A percentile compares a stretch with the other conserved stretches of the same genome.
These are phyloP conservation scores for Hanseniaspora meyeri DNA, from an alignment of 805 yeast genomes.

Conservation along the genomic window DNA sequence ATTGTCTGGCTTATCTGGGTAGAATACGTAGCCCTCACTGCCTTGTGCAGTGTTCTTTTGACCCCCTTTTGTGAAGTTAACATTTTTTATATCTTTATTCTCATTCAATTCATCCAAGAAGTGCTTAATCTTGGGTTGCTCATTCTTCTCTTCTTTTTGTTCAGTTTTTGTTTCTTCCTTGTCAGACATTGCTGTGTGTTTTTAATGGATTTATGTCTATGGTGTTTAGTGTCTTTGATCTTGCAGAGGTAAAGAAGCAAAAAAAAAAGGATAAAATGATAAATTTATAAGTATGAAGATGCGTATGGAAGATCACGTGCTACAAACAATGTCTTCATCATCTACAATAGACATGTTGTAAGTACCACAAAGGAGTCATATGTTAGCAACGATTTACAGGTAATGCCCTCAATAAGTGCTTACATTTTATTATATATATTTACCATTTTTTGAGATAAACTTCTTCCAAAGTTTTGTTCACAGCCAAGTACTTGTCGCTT, in stretches of 20 bases:
- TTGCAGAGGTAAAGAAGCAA: not conserved
- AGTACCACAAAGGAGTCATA: no score
- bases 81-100: conserved; percentile 16
- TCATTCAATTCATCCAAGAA: conserved; percentile 10
- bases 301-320: no score
- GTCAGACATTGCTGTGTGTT: not conserved
- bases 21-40: conserved; percentile 22
- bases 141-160: not conserved
- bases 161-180: not conserved
- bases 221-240: no score
- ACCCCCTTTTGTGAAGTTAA: conserved; percentile 21
- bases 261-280: not conserved
- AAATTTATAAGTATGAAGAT: no score
- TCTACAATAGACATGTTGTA: no score
- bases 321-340: no score
- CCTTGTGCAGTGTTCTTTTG: not conserved
- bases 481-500: no score
- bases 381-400: no score
- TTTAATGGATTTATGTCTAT: not conserved
- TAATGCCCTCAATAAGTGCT: no score
- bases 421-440: no score
- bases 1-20: conserved; percentile 80
- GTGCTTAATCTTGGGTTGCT: conserved; percentile 1
- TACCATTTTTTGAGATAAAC: no score
- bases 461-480: no score